phyloP scores from a whole-genome alignment of 345 rosid species.

The Populus deltoides region DNA sequence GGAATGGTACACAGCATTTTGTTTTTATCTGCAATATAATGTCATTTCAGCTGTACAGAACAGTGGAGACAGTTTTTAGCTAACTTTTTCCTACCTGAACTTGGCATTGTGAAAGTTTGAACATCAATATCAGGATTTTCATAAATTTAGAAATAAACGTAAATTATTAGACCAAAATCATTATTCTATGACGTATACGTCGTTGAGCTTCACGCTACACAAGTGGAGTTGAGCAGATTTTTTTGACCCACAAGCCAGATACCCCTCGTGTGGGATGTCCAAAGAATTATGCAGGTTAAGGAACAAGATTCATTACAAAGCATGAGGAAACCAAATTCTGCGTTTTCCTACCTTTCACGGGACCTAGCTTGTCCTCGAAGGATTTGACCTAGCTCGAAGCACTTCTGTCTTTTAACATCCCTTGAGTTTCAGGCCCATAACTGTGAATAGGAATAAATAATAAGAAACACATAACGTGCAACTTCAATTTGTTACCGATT shows the following conservation, averaged over 20 bases:
- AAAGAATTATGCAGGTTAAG: too few species aligned
- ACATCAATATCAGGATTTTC: not conserved
- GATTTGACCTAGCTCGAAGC: not conserved
- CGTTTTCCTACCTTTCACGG: not conserved
- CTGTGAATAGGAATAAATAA: too few species aligned
- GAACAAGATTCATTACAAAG: not conserved
- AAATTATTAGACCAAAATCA: not conserved
- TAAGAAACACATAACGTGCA: too few species aligned
- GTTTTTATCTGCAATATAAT: not conserved
- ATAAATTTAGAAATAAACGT: not conserved
- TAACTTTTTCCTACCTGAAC: not conserved
- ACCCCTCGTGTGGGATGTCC: not conserved
- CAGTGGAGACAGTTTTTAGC: not conserved
- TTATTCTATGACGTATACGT: not conserved
- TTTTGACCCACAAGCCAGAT: not conserved
- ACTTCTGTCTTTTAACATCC: not conserved
- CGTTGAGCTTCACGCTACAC: not conserved
- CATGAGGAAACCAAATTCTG: not conserved
- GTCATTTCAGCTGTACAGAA: not conserved
- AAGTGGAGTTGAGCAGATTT: not conserved
- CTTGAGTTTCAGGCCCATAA: not conserved
- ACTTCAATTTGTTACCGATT: too few species aligned
- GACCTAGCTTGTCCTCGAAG: not conserved
- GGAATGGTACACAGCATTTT: not conserved
- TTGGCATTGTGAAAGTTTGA: not conserved